Evolutionary conservation across 305 asterid species (phyloP), one percentile per base, ranked within the genome.

Genomic region (Euphrasia arctica): DNA sequence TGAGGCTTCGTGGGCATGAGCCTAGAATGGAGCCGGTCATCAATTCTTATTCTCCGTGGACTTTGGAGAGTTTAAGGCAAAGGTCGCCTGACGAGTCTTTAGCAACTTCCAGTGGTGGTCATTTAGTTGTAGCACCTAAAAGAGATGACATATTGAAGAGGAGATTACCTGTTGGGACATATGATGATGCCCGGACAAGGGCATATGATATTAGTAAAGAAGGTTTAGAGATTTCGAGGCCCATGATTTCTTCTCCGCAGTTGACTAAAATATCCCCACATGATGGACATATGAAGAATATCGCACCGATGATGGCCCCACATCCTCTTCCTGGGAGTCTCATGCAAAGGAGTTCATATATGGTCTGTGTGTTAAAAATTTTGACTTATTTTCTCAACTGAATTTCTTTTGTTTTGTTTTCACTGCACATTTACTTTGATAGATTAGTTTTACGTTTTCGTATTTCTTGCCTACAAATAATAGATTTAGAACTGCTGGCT

Each of bases 31-130:
- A 81, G 47, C 62, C 84, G 0, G 66, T 77, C 52, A 72, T 77
- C 59, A 75, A 60, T 74, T 74, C 95, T 54, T 76, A 65, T 79
- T 80, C 96, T 74, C 91, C 96, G 0, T 87, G 93, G 98, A 84
- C 91, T 7, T 76, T 85, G 72, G 95, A 87, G 18, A 78, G 79
- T 49, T 79, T 92, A 63, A 78, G 96, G 81, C 82, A 72, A 75
- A 84, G 87, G 80, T 86, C 97, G 11, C 89, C 95, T 3, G 91
- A 78, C 68, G 87, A 81, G 32, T 67, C 74, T 67, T 63, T 72
- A 54, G 65, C 70, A 54, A 42, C 85, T 69, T 77, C 85, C 62
- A 78, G 95, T 71, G 87, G 78, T 69, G 88, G 78, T 69, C 58
- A 67, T 57, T 58, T 83, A 62, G 82, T 66, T 56, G 59, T 83